Evolutionary conservation across 345 rosid genomes (phyloP).

Genomic region (Hypericum perforatum): DNA sequence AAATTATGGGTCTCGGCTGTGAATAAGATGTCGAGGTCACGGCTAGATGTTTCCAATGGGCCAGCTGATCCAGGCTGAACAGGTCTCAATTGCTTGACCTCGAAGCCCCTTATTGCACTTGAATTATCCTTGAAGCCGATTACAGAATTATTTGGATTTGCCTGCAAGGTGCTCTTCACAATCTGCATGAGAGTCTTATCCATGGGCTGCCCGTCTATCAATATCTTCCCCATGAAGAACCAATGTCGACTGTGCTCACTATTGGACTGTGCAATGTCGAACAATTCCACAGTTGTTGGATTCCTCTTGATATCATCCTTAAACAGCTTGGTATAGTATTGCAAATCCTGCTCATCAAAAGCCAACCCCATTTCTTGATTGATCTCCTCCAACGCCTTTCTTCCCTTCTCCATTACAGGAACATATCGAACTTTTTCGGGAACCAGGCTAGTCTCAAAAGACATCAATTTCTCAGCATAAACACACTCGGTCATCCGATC

Average conservation of each 20-base stretch:
- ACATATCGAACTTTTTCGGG: constrained; percentile 65
- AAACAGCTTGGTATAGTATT: constrained; percentile 70
- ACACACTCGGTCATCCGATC: constrained; percentile 89
- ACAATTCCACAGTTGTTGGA: constrained; percentile 83
- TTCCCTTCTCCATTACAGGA: constrained; percentile 82
- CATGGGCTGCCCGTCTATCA: constrained; percentile 79
- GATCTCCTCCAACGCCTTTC: constrained; percentile 76
- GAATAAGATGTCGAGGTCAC: constrained; percentile 71
- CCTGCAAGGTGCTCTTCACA: constrained; percentile 83
- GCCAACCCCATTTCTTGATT: constrained; percentile 90
- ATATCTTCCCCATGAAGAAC: constrained; percentile 85
- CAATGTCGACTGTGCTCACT: constrained; percentile 94
- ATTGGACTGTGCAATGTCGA: constrained; percentile 91
- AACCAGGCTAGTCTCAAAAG: constrained; percentile 56
- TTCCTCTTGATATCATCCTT: constrained; percentile 63
- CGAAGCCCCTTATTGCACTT: constrained; percentile 85
- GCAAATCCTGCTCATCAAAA: constrained; percentile 89
- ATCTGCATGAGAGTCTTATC: constrained; percentile 81
- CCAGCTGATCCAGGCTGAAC: constrained; percentile 57
- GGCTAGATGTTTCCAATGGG: constrained; percentile 33
- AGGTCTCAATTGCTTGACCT: constrained; percentile 59
- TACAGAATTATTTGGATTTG: constrained; percentile 72
- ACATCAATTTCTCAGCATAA: constrained; percentile 44
- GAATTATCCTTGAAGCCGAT: constrained; percentile 93
- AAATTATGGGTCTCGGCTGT: constrained; percentile 97